Conservation (phyloP, 1,139 yeast species). For the Tardiomyces depauwii region DNA sequence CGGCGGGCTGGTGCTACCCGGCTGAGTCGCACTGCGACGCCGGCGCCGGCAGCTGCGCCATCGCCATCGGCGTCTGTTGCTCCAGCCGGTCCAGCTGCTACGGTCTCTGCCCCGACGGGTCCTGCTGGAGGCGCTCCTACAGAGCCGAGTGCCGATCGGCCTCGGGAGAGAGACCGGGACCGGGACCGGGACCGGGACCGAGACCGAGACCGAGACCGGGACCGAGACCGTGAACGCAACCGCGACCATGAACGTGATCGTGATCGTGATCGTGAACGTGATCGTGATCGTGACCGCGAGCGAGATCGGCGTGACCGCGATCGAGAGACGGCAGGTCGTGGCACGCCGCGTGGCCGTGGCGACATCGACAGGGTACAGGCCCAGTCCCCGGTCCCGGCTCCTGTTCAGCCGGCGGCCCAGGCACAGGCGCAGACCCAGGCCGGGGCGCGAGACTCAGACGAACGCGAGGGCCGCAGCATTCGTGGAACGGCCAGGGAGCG, state of each 20-base stretch:
- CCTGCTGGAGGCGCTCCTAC: neutral
- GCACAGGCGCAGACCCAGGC: no score
- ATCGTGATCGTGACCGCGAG: no score
- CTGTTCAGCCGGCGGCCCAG: no score
- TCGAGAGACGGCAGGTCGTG: no score
- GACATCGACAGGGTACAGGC: no score
- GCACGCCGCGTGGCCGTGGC: no score
- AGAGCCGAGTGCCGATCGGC: neutral
- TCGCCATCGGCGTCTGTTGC: neutral
- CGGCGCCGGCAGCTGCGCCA: neutral
- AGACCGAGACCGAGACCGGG: neutral
- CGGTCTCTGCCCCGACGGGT: neutral
- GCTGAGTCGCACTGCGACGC: slow-evolving; percentile 3
- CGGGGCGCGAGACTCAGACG: no score
- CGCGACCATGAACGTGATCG: neutral
- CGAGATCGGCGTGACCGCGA: no score
- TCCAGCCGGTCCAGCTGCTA: neutral
- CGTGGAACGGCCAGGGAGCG: no score
- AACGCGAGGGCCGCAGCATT: no score
- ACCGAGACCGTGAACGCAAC: neutral
- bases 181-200: neutral
- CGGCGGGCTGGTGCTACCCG: slow-evolving; percentile 8
- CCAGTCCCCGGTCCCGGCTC: no score
- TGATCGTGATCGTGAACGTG: no score
- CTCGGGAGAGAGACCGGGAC: neutral